Percentiles rank a stretch among this genome's conserved stretches.
Conservation (phyloP, 2,329 filamentous ascomycete species). For the Alternaria brassicae region DNA sequence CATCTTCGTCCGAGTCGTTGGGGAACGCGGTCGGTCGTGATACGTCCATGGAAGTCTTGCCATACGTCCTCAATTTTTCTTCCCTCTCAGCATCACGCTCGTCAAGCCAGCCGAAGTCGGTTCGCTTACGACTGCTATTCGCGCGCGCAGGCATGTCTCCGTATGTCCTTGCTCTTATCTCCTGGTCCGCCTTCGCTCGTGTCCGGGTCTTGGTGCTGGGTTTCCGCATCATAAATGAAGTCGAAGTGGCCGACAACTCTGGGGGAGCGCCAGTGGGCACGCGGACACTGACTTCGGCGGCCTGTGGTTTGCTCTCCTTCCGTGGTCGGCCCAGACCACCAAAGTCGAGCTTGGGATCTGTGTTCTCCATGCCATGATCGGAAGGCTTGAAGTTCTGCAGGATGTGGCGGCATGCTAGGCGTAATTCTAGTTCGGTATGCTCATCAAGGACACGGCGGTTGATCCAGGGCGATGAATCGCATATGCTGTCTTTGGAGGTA, state of each 20-base stretch:
- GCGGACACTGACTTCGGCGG: conserved; percentile 34
- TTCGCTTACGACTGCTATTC: conserved; percentile 45
- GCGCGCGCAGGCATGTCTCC: conserved; percentile 37
- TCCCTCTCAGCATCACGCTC: conserved; percentile 33
- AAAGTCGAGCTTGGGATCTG: conserved; percentile 49
- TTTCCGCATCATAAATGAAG: conserved; percentile 33
- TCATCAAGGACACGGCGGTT: conserved; percentile 53
- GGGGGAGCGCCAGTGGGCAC: conserved; percentile 40
- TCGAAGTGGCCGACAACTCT: conserved; percentile 36
- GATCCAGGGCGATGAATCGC: conserved; percentile 52
- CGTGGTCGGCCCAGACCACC: conserved; percentile 33
- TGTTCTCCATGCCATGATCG: conserved; percentile 46
- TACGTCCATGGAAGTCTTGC: conserved; percentile 32
- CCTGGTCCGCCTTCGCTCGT: conserved; percentile 32
- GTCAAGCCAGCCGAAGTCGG: conserved; percentile 33
- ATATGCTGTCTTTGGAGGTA: conserved; percentile 41
- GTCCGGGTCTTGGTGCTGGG: conserved; percentile 33
- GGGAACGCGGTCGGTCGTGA: conserved; percentile 26
- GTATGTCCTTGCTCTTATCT: conserved; percentile 19
- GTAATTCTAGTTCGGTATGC: conserved; percentile 54
- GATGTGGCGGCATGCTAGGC: conserved; percentile 55
- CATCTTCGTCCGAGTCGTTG: conserved; percentile 43
- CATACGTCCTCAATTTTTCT: conserved; percentile 27
- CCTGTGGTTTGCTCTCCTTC: conserved; percentile 27
- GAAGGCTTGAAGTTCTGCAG: conserved; percentile 52